These are phyloP conservation scores for Scutellaria barbata DNA, from an alignment of 257 asterid genomes.

Conservation along the genomic window DNA sequence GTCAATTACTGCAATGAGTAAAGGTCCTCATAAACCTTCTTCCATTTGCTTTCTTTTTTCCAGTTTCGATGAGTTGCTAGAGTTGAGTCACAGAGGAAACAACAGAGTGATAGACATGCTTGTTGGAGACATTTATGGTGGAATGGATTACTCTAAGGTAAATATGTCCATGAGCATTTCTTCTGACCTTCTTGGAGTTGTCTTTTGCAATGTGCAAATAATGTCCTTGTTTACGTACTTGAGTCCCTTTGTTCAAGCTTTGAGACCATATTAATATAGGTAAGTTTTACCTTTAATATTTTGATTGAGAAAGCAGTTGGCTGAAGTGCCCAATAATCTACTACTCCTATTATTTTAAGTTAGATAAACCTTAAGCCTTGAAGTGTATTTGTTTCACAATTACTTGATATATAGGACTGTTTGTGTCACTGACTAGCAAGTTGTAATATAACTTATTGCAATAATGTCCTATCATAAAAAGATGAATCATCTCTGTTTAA, in stretches of 20 bases:
- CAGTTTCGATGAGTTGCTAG: conserved; percentile 93
- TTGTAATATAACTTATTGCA: not conserved
- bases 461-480: not conserved
- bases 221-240: not conserved
- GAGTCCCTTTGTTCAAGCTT: conserved; percentile 2
- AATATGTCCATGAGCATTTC: not conserved
- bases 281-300: not conserved
- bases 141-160: conserved; percentile 81
- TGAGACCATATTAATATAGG: not conserved
- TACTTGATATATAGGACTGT: conserved; percentile 18
- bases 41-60: conserved; percentile 31
- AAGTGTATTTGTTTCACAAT: not conserved
- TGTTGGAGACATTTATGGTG: conserved; percentile 95
- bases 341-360: not conserved
- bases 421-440: conserved; percentile 8
- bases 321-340: not conserved
- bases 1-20: conserved; percentile 13
- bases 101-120: conserved; percentile 93
- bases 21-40: conserved; percentile 10
- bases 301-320: not conserved
- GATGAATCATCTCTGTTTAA: conserved; percentile 1
- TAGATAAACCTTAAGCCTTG: not conserved
- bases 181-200: conserved; percentile 20
- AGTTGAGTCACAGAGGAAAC: conserved; percentile 84
- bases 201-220: not conserved